These are phyloP conservation scores for Mimosa pudica DNA, from an alignment of 306 rosid species.

Conservation along the genomic window DNA sequence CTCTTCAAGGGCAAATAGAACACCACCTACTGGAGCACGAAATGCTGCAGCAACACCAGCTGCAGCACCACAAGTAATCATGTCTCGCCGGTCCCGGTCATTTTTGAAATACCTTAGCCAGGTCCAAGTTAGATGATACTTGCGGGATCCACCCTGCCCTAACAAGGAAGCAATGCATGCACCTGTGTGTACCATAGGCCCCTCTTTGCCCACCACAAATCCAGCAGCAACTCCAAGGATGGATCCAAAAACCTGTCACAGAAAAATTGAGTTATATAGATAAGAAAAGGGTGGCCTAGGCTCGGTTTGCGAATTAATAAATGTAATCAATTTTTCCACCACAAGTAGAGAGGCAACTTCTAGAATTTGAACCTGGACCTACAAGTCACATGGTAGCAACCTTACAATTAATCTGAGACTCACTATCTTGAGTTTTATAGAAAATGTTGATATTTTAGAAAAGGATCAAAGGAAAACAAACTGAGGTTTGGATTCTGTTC, in stretches of 20 bases:
- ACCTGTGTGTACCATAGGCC: slow-evolving; percentile 98
- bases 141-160: slow-evolving; percentile 93
- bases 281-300: neutral
- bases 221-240: slow-evolving; percentile 91
- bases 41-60: slow-evolving; percentile 98
- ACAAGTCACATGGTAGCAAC: too few species aligned
- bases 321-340: too few species aligned
- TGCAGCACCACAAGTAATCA: slow-evolving; percentile 96
- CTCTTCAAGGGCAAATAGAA: slow-evolving; percentile 93
- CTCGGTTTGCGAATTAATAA: too few species aligned
- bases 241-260: slow-evolving; percentile 77
- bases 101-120: slow-evolving; percentile 87
- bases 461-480: neutral
- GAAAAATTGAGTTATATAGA: slow-evolving; percentile 24
- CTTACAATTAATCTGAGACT: too few species aligned
- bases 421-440: neutral
- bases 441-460: neutral
- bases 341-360: too few species aligned
- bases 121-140: slow-evolving; percentile 65
- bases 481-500: slow-evolving; percentile 16
- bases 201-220: slow-evolving; percentile 91
- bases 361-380: too few species aligned
- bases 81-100: slow-evolving; percentile 87
- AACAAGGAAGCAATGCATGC: slow-evolving; percentile 86
- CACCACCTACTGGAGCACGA: slow-evolving; percentile 96